Evolutionary conservation across 2,329 filamentous ascomycete species (phyloP).

Genomic region (Penicillium hordei): DNA sequence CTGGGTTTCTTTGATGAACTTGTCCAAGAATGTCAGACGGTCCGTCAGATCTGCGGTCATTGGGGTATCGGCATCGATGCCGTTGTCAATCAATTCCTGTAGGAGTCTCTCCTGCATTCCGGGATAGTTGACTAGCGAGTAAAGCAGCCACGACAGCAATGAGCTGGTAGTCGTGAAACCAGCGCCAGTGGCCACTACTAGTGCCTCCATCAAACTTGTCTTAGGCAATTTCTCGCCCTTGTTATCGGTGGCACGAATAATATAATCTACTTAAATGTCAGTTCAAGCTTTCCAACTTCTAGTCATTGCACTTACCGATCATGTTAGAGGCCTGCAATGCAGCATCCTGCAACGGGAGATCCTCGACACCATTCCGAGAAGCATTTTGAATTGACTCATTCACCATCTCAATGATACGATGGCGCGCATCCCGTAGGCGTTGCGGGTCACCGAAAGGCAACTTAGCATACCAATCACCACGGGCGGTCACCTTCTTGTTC

Average conservation of each 20-base stretch:
- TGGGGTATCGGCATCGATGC: conserved; percentile 45
- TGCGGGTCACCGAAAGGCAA: conserved; percentile 60
- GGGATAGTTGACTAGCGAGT: conserved; percentile 54
- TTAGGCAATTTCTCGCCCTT: conserved; percentile 25
- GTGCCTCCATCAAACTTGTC: conserved; percentile 32
- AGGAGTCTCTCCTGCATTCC: conserved; percentile 59
- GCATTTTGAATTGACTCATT: conserved; percentile 21
- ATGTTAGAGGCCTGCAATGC: conserved; percentile 22
- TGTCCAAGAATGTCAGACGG: conserved; percentile 47
- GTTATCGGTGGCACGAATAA: conserved; percentile 46
- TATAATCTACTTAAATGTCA: conserved; percentile 46
- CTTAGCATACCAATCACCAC: conserved; percentile 56
- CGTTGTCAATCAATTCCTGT: conserved; percentile 58
- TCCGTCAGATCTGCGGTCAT: conserved; percentile 52
- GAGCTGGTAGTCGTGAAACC: conserved; percentile 64
- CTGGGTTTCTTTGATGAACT: conserved; percentile 61
- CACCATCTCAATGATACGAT: conserved; percentile 21
- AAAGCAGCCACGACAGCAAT: conserved; percentile 60
- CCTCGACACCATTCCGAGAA: conserved; percentile 16
- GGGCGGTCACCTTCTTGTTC: conserved; percentile 59
- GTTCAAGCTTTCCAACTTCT: background rate
- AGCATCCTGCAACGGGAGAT: conserved; percentile 23
- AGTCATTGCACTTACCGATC: conserved; percentile 15
- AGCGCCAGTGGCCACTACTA: conserved; percentile 57
- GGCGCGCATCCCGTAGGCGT: conserved; percentile 35